Percentiles rank a stretch among this genome's conserved stretches.
phyloP scores from a whole-genome alignment of 2,329 filamentous ascomycete genomes.

The Aspergillus amoenus region DNA sequence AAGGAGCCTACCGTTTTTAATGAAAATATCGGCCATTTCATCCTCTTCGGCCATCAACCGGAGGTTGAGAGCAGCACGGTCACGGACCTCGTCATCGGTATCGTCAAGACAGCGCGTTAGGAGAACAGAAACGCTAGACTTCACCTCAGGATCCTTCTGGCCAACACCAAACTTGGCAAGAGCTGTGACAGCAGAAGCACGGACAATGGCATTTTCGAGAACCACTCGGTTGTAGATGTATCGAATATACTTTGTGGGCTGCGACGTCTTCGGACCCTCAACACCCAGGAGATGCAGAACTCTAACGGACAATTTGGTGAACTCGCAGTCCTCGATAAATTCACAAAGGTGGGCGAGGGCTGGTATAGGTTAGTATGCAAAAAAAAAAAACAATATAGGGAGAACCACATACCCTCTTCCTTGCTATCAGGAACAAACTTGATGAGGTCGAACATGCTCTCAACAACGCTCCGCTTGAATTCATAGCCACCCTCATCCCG shows the following conservation, averaged over 20 bases:
- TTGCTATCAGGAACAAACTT: conserved; percentile 93
- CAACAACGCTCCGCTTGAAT: conserved; percentile 95
- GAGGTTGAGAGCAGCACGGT: conserved; percentile 89
- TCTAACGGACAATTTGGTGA: conserved; percentile 93
- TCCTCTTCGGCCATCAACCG: conserved; percentile 90
- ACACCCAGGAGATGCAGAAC: conserved; percentile 91
- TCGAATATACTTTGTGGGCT: conserved; percentile 97
- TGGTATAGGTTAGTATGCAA: conserved; percentile 26
- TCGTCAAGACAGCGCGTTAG: conserved; percentile 93
- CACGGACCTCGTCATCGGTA: conserved; percentile 94
- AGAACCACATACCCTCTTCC: conserved; percentile 54
- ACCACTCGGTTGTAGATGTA: conserved; percentile 99
- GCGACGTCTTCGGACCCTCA: conserved; percentile 90
- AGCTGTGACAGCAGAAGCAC: conserved; percentile 92
- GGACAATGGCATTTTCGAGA: conserved; percentile 91
- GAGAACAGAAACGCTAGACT: conserved; percentile 89
- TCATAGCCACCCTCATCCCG: conserved; percentile 97
- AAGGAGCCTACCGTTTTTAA: conserved; percentile 74
- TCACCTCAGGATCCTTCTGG: conserved; percentile 94
- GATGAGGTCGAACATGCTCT: conserved; percentile 99
- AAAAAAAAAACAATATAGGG: neutral
- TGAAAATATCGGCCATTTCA: conserved; percentile 79
- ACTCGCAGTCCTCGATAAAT: conserved; percentile 99
- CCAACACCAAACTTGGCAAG: conserved; percentile 96
- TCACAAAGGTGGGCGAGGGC: conserved; percentile 95